A percentile compares a stretch with the other conserved stretches of the same genome.
Evolutionary conservation across 108 stramenopile species (phyloP).

Genomic region (Fragilariopsis cylindrus): DNA sequence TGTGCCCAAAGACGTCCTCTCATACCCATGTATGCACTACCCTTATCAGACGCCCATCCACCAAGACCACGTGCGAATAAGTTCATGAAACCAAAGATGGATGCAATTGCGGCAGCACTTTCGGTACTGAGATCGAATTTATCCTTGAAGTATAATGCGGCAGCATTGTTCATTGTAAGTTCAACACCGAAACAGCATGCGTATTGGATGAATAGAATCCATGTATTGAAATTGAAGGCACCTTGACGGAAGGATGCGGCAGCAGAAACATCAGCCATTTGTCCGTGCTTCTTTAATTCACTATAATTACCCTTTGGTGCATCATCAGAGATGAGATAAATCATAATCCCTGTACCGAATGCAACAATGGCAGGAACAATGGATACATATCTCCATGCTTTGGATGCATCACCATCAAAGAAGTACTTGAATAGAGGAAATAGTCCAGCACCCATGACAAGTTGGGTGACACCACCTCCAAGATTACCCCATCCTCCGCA

Average conservation of each 20-base stretch:
- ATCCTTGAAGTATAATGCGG: constrained; percentile 78
- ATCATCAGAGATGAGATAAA: constrained; percentile 70
- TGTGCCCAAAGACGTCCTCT: constrained; percentile 61
- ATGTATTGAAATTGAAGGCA: constrained; percentile 80
- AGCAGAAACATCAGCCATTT: constrained; percentile 76
- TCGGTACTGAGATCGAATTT: constrained; percentile 63
- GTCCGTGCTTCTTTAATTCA: constrained; percentile 73
- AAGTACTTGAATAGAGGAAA: constrained; percentile 65
- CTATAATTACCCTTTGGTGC: constrained; percentile 83
- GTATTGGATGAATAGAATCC: constrained; percentile 87
- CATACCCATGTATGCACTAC: constrained; percentile 52
- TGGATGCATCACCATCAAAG: constrained; percentile 62
- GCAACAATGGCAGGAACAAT: constrained; percentile 77
- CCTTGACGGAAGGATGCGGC: constrained; percentile 65
- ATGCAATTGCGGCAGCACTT: constrained; percentile 68
- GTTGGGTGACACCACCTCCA: constrained; percentile 82
- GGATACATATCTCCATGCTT: constrained; percentile 75
- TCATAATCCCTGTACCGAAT: constrained; percentile 40
- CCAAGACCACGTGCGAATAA: constrained; percentile 70
- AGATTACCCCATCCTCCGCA: constrained; percentile 91
- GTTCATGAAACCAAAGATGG: constrained; percentile 83
- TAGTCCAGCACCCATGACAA: constrained; percentile 63
- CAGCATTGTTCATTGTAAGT: constrained; percentile 88
- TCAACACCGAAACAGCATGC: constrained; percentile 92
- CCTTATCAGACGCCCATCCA: constrained; percentile 51